Evolutionary conservation across 2,329 filamentous ascomycete species (phyloP).

Genomic region (Zasmidium angulare): DNA sequence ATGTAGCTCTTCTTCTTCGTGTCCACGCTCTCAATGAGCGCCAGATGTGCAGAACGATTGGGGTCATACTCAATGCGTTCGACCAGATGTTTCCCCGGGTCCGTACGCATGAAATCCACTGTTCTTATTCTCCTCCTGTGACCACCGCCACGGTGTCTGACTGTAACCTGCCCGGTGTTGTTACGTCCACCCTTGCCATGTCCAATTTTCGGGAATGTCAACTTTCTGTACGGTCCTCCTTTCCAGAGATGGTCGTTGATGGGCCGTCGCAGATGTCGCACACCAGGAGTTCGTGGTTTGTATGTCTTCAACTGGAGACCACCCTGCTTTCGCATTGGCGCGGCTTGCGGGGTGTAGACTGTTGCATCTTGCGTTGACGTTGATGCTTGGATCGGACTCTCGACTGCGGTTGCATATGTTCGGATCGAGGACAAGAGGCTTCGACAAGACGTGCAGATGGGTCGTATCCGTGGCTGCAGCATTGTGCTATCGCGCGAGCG

Average conservation of each 20-base stretch:
- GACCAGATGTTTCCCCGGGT: slow-evolving; percentile 79
- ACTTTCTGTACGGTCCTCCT: slow-evolving; percentile 74
- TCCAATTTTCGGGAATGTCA: slow-evolving; percentile 91
- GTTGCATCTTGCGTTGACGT: slow-evolving; percentile 28
- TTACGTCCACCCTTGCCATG: slow-evolving; percentile 92
- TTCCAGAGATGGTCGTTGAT: slow-evolving; percentile 98
- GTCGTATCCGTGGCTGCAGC: slow-evolving; percentile 65
- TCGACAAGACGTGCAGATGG: slow-evolving; percentile 51
- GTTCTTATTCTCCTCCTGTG: slow-evolving; percentile 88
- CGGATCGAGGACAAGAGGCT: slow-evolving; percentile 49
- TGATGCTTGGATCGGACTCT: slow-evolving; percentile 28
- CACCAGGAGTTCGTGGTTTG: slow-evolving; percentile 87
- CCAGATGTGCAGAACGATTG: slow-evolving; percentile 88
- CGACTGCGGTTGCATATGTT: slow-evolving; percentile 53
- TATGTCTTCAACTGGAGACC: slow-evolving; percentile 70
- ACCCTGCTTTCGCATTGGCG: slow-evolving; percentile 37
- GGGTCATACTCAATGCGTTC: slow-evolving; percentile 97
- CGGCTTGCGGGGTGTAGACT: slow-evolving; percentile 34
- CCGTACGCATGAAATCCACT: slow-evolving; percentile 80
- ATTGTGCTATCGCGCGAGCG: slow-evolving; percentile 43
- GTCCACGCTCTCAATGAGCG: slow-evolving; percentile 72
- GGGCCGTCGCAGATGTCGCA: slow-evolving; percentile 85
- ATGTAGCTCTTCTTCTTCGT: slow-evolving; percentile 84
- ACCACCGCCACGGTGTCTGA: slow-evolving; percentile 89
- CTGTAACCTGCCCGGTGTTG: slow-evolving; percentile 78